Conservation (phyloP, 768 basidiomycete genomes). For the Neoboletus brunneissimus region DNA sequence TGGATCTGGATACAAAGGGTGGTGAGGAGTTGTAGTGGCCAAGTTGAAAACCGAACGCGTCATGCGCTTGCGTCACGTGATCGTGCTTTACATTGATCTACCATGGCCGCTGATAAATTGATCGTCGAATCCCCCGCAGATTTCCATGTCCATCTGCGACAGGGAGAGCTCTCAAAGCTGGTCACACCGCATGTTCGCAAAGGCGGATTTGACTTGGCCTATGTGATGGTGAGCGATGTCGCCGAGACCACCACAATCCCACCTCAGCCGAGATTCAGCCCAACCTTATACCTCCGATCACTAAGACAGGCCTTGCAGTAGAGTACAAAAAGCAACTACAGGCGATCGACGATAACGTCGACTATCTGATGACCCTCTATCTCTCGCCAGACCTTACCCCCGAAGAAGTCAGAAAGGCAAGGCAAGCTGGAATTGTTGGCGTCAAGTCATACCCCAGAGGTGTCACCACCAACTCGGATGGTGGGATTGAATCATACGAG, state of each 20-base stretch:
- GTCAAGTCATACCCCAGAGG: conserved; percentile 98
- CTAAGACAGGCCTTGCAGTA: conserved; percentile 74
- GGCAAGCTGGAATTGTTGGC: conserved; percentile 75
- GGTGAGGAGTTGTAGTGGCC: not conserved
- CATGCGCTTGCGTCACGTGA: conserved; percentile 27
- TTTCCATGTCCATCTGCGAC: conserved; percentile 96
- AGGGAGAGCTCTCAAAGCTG: conserved; percentile 75
- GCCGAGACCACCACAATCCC: conserved; percentile 7
- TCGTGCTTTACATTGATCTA: conserved; percentile 18
- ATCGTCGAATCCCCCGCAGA: conserved; percentile 64
- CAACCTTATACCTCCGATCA: conserved; percentile 88
- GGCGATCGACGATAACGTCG: conserved; percentile 67
- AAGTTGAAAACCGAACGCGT: conserved; percentile 35
- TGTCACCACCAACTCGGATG: conserved; percentile 95
- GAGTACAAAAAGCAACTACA: conserved; percentile 76
- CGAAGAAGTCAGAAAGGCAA: conserved; percentile 86
- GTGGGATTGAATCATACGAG: conserved; percentile 95
- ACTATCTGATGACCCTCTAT: conserved; percentile 96
- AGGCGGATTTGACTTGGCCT: conserved; percentile 89
- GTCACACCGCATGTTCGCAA: conserved; percentile 87
- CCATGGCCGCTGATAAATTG: conserved; percentile 25
- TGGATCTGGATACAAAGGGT: conserved; percentile 1
- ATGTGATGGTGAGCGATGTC: conserved; percentile 79
- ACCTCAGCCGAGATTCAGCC: conserved; percentile 52
- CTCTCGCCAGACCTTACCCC: conserved; percentile 90